These are phyloP conservation scores for Podospora sp. DNA, from an alignment of 495 filamentous ascomycete species.

Conservation along the genomic window DNA sequence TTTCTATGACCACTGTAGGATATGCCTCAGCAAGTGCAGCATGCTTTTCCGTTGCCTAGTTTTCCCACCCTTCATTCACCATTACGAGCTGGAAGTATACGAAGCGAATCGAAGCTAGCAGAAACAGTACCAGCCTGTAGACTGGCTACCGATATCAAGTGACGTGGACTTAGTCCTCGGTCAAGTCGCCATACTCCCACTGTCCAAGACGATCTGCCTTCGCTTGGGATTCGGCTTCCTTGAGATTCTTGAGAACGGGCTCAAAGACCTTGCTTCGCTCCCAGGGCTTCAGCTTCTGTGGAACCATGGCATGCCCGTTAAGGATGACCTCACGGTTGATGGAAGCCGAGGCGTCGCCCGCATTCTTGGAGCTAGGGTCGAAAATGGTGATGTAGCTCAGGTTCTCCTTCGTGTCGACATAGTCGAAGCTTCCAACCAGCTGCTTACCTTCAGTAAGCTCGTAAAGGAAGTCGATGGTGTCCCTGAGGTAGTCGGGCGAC, in stretches of 20 bases:
- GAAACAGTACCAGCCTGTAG: neutral
- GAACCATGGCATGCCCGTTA: constrained; percentile 87
- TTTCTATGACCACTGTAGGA: constrained; percentile 10
- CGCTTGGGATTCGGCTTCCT: constrained; percentile 69
- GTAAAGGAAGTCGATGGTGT: constrained; percentile 71
- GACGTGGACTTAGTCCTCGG: constrained; percentile 66
- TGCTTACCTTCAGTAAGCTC: constrained; percentile 67
- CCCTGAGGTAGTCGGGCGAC: constrained; percentile 73
- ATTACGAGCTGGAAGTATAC: neutral
- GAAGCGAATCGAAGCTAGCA: neutral
- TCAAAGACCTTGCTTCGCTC: constrained; percentile 68
- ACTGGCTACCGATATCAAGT: neutral
- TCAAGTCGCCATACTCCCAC: constrained; percentile 98
- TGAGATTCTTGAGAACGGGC: constrained; percentile 69
- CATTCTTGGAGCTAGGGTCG: constrained; percentile 66
- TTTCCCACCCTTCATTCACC: neutral
- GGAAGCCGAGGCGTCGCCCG: constrained; percentile 57
- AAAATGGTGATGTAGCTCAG: constrained; percentile 81
- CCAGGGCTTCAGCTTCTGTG: constrained; percentile 85
- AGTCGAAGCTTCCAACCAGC: constrained; percentile 90
- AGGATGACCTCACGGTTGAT: constrained; percentile 82
- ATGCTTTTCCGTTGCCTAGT: constrained; percentile 3
- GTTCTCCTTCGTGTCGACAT: constrained; percentile 70
- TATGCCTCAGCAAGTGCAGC: neutral
- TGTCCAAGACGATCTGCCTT: constrained; percentile 78